Conservation (phyloP, 768 basidiomycete genomes). For the Cystobasidium onofrii region DNA sequence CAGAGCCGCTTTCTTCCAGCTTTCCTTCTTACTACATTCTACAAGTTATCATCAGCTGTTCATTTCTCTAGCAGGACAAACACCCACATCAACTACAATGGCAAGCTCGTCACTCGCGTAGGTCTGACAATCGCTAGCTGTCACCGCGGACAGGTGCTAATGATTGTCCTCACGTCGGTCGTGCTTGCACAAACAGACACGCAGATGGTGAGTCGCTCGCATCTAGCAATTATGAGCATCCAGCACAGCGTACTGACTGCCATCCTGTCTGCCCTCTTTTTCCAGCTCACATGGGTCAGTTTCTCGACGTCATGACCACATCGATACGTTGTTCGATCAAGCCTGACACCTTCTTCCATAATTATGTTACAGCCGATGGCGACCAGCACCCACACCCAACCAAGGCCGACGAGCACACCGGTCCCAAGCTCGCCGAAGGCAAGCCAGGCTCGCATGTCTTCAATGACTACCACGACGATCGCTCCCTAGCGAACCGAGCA, state of each 20-base stretch:
- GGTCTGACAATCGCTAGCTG: neutral
- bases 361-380: conserved; percentile 20
- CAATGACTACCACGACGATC: conserved; percentile 9
- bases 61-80: no score
- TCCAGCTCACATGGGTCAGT: conserved; percentile 29
- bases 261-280: neutral
- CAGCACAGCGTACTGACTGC: neutral
- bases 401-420: conserved; percentile 29
- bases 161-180: neutral
- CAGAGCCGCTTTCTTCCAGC: neutral
- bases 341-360: neutral
- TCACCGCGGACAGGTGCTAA: neutral
- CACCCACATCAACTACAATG: neutral
- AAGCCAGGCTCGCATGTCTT: conserved; percentile 2
- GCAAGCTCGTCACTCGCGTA: neutral
- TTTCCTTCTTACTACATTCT: neutral
- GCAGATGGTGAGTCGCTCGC: conserved; percentile 9
- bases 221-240: neutral
- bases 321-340: neutral
- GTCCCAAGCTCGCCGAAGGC: conserved; percentile 13
- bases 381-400: conserved; percentile 31
- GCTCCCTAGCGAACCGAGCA: neutral
- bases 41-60: no score
- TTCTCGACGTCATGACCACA: neutral
- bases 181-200: conserved; percentile 12